These are phyloP conservation scores for Sporothrix sp. DNA, from an alignment of 2,329 filamentous ascomycete species.

Conservation along the genomic window DNA sequence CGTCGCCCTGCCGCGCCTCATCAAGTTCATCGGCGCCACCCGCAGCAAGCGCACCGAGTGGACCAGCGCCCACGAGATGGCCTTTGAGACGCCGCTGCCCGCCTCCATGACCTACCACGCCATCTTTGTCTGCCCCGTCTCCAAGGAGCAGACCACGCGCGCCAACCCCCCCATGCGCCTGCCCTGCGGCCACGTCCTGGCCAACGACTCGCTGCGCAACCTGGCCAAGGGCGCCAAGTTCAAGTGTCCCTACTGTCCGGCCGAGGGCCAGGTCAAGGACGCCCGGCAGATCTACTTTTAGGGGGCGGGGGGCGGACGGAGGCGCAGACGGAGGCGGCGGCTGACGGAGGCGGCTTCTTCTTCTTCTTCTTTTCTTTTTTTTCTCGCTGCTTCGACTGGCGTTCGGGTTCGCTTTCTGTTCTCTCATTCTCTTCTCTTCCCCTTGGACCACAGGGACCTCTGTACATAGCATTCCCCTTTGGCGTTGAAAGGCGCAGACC, in stretches of 20 bases:
- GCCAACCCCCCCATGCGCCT: constrained; percentile 94
- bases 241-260: constrained; percentile 95
- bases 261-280: constrained; percentile 67
- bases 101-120: constrained; percentile 69
- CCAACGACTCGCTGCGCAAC: constrained; percentile 69
- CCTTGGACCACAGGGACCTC: too few species aligned
- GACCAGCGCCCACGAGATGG: constrained; percentile 84
- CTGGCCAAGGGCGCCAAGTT: constrained; percentile 71
- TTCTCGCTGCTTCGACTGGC: too few species aligned
- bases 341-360: not conserved
- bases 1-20: constrained; percentile 77
- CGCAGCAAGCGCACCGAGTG: constrained; percentile 86
- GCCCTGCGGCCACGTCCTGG: constrained; percentile 89
- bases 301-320: too few species aligned
- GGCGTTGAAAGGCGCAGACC: too few species aligned
- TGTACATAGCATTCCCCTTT: too few species aligned
- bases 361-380: not conserved
- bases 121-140: constrained; percentile 96
- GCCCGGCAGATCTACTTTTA: constrained; percentile 63
- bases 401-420: too few species aligned
- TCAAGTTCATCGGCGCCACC: constrained; percentile 83
- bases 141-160: constrained; percentile 91
- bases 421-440: too few species aligned
- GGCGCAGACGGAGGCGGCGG: not conserved
- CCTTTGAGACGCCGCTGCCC: constrained; percentile 59